A percentile compares a stretch with the other conserved stretches of the same genome.
phyloP scores from a whole-genome alignment of 2,329 filamentous ascomycete genomes.

The Blastomyces emzantsi region DNA sequence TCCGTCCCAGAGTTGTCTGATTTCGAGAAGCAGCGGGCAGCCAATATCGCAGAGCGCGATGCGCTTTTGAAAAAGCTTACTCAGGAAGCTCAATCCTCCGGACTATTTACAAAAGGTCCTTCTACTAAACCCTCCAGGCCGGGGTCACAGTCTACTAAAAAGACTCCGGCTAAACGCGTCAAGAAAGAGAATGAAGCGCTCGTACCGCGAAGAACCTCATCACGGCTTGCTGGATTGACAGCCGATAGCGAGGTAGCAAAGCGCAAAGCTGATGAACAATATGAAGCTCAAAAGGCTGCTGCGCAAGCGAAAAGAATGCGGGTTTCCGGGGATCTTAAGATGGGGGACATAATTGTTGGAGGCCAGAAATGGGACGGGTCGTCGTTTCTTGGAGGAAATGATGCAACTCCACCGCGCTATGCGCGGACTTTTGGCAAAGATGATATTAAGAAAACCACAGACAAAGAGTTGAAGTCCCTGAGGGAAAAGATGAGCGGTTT shows the following conservation, averaged over 20 bases:
- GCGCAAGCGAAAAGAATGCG: constrained; percentile 55
- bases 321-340: constrained; percentile 57
- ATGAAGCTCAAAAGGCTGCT: constrained; percentile 47
- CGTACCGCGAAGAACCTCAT: constrained; percentile 51
- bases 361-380: constrained; percentile 66
- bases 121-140: constrained; percentile 39
- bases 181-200: constrained; percentile 54
- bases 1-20: constrained; percentile 54
- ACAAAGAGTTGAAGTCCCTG: constrained; percentile 64
- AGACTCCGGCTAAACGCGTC: constrained; percentile 45
- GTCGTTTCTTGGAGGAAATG: constrained; percentile 53
- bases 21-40: constrained; percentile 74
- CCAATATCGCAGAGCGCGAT: constrained; percentile 81
- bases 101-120: constrained; percentile 50
- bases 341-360: constrained; percentile 70
- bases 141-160: constrained; percentile 40
- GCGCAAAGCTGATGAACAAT: constrained; percentile 58
- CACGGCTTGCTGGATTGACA: constrained; percentile 52
- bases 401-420: constrained; percentile 66
- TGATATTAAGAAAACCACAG: constrained; percentile 68
- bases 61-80: constrained; percentile 71
- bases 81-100: constrained; percentile 56
- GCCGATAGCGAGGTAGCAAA: constrained; percentile 60
- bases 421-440: constrained; percentile 78
- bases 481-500: constrained; percentile 69